Evolutionary conservation across 2,329 filamentous ascomycete genomes (phyloP).

Genomic region (Fusarium transvaalense): DNA sequence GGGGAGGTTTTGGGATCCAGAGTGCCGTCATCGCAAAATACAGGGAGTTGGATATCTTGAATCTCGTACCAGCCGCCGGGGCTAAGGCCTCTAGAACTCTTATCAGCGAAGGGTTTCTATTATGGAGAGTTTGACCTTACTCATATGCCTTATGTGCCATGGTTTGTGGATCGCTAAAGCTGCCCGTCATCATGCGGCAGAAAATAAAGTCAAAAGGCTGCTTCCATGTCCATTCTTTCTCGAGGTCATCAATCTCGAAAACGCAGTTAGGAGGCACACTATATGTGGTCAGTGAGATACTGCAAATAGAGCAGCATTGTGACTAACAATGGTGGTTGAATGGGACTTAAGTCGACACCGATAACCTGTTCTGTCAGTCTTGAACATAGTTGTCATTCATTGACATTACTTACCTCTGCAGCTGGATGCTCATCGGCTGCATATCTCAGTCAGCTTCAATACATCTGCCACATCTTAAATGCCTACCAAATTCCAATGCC

Average conservation of each 20-base stretch:
- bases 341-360: constrained; percentile 30
- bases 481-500: constrained; percentile 22
- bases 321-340: constrained; percentile 29
- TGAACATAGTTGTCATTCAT: fast-evolving
- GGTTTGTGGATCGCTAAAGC: not conserved
- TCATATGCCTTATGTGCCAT: constrained; percentile 15
- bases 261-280: constrained; percentile 29
- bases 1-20: constrained; percentile 4
- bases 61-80: constrained; percentile 33
- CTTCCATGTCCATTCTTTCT: constrained; percentile 34
- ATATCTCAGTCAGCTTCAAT: not conserved
- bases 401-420: constrained; percentile 6
- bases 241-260: constrained; percentile 30
- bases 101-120: fast-evolving
- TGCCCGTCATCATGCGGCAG: constrained; percentile 33
- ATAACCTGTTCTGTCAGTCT: constrained; percentile 13
- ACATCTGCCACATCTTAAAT: fast-evolving
- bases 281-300: fast-evolving
- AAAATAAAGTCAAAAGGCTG: constrained; percentile 29
- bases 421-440: constrained; percentile 26
- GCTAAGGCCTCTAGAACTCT: not conserved
- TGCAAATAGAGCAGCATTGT: fast-evolving
- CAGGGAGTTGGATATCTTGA: constrained; percentile 31
- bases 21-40: constrained; percentile 22
- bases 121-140: not conserved